phyloP scores from a whole-genome alignment of 192 early-diverging fungal genomes.

The Cetraspora pellucida region DNA sequence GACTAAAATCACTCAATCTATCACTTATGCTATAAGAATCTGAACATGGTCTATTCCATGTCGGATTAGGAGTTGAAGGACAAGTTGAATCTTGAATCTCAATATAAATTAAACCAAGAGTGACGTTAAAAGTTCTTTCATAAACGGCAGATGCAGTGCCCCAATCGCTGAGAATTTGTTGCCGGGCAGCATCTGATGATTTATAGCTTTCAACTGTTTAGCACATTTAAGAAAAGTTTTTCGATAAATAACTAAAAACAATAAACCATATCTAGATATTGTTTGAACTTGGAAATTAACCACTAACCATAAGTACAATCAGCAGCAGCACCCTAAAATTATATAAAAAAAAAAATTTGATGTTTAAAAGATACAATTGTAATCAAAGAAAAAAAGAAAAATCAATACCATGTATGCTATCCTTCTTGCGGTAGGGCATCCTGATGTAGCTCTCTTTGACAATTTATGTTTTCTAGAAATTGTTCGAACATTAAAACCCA shows the following conservation, averaged over 20 bases:
- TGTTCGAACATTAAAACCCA: not conserved
- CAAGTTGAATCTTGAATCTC: slow-evolving; percentile 67
- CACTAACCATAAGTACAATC: slow-evolving; percentile 66
- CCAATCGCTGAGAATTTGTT: slow-evolving; percentile 81
- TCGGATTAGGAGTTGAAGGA: slow-evolving; percentile 44
- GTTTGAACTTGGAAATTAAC: not conserved
- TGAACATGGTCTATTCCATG: slow-evolving; percentile 83
- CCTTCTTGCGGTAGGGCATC: slow-evolving; percentile 43
- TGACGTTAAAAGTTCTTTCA: slow-evolving; percentile 85
- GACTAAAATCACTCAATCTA: slow-evolving; percentile 84
- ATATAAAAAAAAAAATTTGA: slow-evolving; percentile 1
- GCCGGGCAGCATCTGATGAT: slow-evolving; percentile 57
- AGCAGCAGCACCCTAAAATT: slow-evolving; percentile 67
- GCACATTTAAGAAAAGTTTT: not conserved
- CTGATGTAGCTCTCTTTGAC: slow-evolving; percentile 15
- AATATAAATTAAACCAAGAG: slow-evolving; percentile 78
- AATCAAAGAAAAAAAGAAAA: not conserved
- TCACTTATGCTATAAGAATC: slow-evolving; percentile 66
- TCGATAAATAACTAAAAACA: not conserved
- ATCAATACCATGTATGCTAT: slow-evolving; percentile 44
- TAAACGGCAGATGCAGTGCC: slow-evolving; percentile 82
- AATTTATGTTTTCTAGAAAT: not conserved
- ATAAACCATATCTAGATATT: not conserved
- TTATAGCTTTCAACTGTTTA: slow-evolving; percentile 47
- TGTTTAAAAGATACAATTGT: not conserved